Percentiles rank a stretch among this genome's conserved stretches.
Conservation (phyloP, 805 yeast genomes). For the Ogataea ramenticola region DNA sequence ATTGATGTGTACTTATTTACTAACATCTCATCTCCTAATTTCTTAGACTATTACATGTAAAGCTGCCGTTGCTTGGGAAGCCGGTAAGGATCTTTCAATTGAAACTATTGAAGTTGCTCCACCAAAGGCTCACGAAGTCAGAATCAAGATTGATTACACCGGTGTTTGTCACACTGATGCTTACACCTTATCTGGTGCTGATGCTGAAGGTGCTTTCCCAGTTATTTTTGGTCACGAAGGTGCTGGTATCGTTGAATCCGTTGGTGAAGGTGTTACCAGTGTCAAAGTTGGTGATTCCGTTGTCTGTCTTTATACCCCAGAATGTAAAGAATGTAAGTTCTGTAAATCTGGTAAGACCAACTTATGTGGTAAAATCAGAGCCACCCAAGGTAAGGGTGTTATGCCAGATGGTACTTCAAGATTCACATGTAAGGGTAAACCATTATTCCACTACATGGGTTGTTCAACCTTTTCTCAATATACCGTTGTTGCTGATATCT, state of each 20-base stretch:
- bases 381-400: constrained; percentile 96
- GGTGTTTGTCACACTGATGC: constrained; percentile 99
- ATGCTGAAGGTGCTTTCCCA: constrained; percentile 96
- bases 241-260: constrained; percentile 91
- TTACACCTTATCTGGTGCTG: constrained; percentile 87
- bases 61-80: constrained; percentile 98
- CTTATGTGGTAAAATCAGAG: constrained; percentile 91
- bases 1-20: neutral
- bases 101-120: constrained; percentile 89
- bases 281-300: constrained; percentile 94
- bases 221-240: constrained; percentile 95
- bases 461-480: constrained; percentile 95
- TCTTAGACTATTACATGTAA: constrained; percentile 58
- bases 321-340: constrained; percentile 91
- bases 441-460: constrained; percentile 92
- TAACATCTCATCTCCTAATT: neutral
- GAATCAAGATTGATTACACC: constrained; percentile 78
- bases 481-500: constrained; percentile 96
- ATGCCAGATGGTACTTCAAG: constrained; percentile 98
- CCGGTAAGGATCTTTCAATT: constrained; percentile 63
- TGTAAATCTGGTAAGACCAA: constrained; percentile 94
- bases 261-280: constrained; percentile 88
- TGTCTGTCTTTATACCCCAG: constrained; percentile 92
- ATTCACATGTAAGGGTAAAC: constrained; percentile 80
- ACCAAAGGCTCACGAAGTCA: constrained; percentile 95